Evolutionary conservation across 2,329 filamentous ascomycete species (phyloP), one percentile per base, ranked within the genome.

Genomic region (Trichoderma simmonsii): DNA sequence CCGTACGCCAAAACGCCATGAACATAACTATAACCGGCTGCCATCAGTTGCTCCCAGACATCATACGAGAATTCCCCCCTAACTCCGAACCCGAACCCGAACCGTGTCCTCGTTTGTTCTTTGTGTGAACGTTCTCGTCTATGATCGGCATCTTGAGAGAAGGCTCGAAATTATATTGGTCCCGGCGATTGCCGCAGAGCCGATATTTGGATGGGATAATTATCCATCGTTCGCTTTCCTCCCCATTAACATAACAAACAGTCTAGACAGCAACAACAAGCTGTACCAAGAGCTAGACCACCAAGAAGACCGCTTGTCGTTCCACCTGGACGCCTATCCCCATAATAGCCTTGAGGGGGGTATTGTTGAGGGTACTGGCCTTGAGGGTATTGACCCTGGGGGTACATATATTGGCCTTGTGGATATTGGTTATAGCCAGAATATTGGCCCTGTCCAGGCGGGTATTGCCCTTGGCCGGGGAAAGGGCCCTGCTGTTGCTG

Each of bases 221-320:
- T 36, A 48, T 26, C 12, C 36, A 12, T 12, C 2, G 14, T 4
- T 21, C 28, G n/a, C 11, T 21, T 39, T 9, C 6, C 15, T 3
- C 1, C 28, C 21, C 2, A 54, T 62, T 24, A 68, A 79, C 85
- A 89, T 76, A 88, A 88, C n/a, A 89, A 77, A 59, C 83, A 81
- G 74, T 89, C 87, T 76, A 89, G 77, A 77, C 87, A 89, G 80
- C 87, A 89, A 78, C 87, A 89, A 78, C 87, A 89, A 1, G 87
- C 87, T 73, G 87, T 77, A 74, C 82, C 82, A 18, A 85, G 87
- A 18, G 88, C 75, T 68, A 88, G 77, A 56, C 84, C 85, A 39
- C 83, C 83, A 56, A 87, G 75, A 69, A 83, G 74, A 60, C 84
- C 81, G 30, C 78, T 74, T 71, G 75, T 77, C 9, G 75, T 76